Base-by-base conservation (phyloP, 176 grass and related monocot species). In the Pharus latifolius region DNA sequence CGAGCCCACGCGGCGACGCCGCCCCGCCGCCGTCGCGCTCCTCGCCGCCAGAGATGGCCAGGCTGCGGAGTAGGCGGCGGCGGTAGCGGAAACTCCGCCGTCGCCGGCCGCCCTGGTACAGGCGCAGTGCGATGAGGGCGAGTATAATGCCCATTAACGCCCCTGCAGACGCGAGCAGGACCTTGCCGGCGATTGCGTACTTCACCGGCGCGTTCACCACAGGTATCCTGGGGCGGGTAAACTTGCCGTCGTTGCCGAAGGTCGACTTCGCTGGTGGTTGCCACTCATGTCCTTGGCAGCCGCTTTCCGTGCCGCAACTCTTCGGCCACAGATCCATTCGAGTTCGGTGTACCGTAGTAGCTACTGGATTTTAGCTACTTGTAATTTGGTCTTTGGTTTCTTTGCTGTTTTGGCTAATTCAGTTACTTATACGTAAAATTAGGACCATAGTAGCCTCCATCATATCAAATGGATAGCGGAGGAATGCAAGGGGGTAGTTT, bases 71-170 rank as follows among this genome's bases (percentile, higher is more conserved):
- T 20, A 62, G 47, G 13, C 76, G 63, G 6, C 77, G 56, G 24
- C 13, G 23, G 23, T 6, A 6, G 13, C 15, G 6, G 44, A 24
- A 16, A 54, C n/a, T n/a, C n/a, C 17, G 67, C 8, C 8, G 6
- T 15, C 60, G 59, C 2, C 60, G 17, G 44, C 20, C 1, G 11
- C 37, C 30, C 16, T 0, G 29, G 73, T 63, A 83, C 5, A 70
- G 0, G 49, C 50, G 54, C 20, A 72, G 37, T 6, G 60, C 70
- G 57, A 88, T 9, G 33, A 83, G 65, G 48, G 70, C 63, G 41
- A 79, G 51, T 4, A 88, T 49, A 41, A 88, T 49, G 49, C 48
- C 80, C 15, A 65, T 37, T 35, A 83, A 56, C 29, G 65, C 73
- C 22, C 73, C 73, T 11, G 73, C 38, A 28, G 28, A 29, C 37